Base-by-base conservation (phyloP, 179 eudicot genomes). In the Sideroxylon spinosum region DNA sequence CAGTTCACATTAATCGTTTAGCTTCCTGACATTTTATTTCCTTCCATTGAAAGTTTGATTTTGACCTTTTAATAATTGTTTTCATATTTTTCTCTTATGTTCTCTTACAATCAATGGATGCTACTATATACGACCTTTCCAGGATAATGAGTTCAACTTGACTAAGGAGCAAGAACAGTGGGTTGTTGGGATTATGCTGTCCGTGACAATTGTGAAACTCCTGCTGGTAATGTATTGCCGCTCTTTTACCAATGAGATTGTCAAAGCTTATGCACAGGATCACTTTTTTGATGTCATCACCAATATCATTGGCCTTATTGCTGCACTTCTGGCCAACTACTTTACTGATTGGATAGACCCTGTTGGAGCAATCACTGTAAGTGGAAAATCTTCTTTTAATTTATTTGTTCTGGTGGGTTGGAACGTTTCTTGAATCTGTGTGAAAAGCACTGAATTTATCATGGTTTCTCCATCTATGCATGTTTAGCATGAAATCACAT, bases 241-340 rank as follows among this genome's bases (percentile, higher is more conserved):
- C 76, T 85, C 91, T 77, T 92, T 92, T 78, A 89, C 91, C 65
- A 89, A 92, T 80, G 92, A 90, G 92, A 92, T 92, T 77, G 94
- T 92, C 73, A 92, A 90, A 85, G 97, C 97, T 52, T 92, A 92
- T 76, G 97, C 97, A 14, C 94, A 89, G 82, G 97, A 92, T 82
- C 97, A 92, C 86, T 91, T 92, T 81, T 92, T 92, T 86, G 97
- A 92, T 81, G 97, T 92, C 63, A 88, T 92, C 82, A 91, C 97
- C 63, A 91, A 91, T 78, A 76, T 85, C 55, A 91, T 91, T 83
- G 97, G 97, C 64, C 92, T 92, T 50, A 81, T 91, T 79, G 95
- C 97, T 81, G 97, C 90, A 37, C 88, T 92, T 59, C 85, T 92
- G 74, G 97, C 97, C 56, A 88, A 87, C 68, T 91, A 89, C 61